Percentiles rank a stretch among this genome's conserved stretches.
Conservation (phyloP, 169 alveolate species). For the Besnoitia besnoiti region DNA sequence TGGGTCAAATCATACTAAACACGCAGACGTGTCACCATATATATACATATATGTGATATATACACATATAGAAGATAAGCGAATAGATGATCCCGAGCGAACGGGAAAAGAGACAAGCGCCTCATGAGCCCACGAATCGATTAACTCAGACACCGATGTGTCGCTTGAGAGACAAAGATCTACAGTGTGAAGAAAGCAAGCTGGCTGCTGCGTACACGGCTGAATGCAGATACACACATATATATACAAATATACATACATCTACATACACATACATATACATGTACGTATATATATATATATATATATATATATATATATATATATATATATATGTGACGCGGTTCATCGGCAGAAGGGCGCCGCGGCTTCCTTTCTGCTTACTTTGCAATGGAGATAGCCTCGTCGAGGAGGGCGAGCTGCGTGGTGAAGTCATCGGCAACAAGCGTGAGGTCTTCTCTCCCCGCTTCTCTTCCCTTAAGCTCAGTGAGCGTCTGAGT, state of each 20-base stretch:
- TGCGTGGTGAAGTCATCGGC: conserved; percentile 1
- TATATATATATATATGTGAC: too few species aligned
- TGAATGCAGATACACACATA: not conserved
- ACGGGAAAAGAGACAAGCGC: too few species aligned
- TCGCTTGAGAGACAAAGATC: too few species aligned
- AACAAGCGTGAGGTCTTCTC: too few species aligned
- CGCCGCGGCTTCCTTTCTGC: too few species aligned
- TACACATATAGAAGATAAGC: too few species aligned
- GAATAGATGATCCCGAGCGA: too few species aligned
- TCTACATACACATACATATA: not conserved
- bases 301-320: not conserved
- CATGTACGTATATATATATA: not conserved
- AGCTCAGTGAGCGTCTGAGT: not conserved
- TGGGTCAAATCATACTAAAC: too few species aligned
- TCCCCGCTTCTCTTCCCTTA: not conserved
- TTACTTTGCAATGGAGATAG: conserved; percentile 3
- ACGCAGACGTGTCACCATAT: not conserved
- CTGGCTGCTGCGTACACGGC: too few species aligned
- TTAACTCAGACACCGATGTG: too few species aligned
- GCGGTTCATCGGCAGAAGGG: not conserved
- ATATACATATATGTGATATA: not conserved
- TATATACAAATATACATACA: not conserved
- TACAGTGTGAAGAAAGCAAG: too few species aligned
- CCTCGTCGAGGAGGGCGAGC: not conserved
- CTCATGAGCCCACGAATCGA: too few species aligned